Conservation (phyloP, 441 rosid species). For the Bruguiera hainesii region DNA sequence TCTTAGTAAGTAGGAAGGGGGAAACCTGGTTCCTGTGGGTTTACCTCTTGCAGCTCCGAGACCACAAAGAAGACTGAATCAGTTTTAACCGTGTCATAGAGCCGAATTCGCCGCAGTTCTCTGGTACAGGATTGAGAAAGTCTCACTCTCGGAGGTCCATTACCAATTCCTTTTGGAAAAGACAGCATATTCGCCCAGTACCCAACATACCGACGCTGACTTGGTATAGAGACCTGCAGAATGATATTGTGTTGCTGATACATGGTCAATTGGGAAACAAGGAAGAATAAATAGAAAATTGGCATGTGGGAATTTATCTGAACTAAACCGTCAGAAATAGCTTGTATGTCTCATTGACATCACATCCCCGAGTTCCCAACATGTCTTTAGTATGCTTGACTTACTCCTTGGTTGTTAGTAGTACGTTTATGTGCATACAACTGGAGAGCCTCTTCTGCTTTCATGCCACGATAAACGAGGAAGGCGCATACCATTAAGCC, state of each 20-base stretch:
- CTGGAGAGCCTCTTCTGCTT: slow-evolving; percentile 77
- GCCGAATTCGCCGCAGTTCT: slow-evolving; percentile 69
- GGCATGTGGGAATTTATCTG: too few species aligned
- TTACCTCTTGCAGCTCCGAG: slow-evolving; percentile 79
- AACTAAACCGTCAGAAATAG: too few species aligned
- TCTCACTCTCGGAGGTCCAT: slow-evolving; percentile 47
- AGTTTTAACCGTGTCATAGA: slow-evolving; percentile 66
- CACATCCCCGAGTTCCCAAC: too few species aligned
- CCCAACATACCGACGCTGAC: slow-evolving; percentile 86
- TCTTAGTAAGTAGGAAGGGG: neutral
- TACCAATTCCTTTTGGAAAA: slow-evolving; percentile 34
- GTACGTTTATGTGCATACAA: slow-evolving; percentile 78
- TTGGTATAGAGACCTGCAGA: slow-evolving; percentile 81
- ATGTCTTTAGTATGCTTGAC: slow-evolving; percentile 12
- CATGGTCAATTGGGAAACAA: too few species aligned
- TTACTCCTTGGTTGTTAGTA: slow-evolving; percentile 87
- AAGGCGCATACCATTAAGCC: slow-evolving; percentile 85
- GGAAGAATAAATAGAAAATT: too few species aligned
- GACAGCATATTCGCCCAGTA: slow-evolving; percentile 58
- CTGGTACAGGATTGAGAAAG: slow-evolving; percentile 58
- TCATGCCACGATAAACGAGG: slow-evolving; percentile 79
- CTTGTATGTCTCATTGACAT: too few species aligned
- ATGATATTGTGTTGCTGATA: neutral
- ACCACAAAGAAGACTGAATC: slow-evolving; percentile 76
- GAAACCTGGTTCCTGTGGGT: neutral